Percentiles rank a stretch among this genome's conserved stretches.
Evolutionary conservation across 2,329 filamentous ascomycete species (phyloP).

Genomic region (Zymoseptoria ardabiliae): DNA sequence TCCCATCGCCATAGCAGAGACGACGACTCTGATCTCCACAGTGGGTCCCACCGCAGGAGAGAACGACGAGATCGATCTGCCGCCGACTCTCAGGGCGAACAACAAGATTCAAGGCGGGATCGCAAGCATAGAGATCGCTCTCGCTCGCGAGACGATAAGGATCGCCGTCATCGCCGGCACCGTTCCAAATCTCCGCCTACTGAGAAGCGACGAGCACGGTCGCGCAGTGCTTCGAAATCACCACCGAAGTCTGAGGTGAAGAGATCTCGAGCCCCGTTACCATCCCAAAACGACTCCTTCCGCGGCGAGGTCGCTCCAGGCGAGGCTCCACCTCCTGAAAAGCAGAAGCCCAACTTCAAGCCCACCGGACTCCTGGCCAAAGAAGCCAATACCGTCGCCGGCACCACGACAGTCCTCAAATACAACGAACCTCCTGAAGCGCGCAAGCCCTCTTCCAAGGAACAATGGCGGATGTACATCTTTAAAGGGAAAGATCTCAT

Average conservation of each 20-base stretch:
- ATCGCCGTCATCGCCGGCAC: conserved; percentile 14
- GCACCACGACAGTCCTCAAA: conserved; percentile 74
- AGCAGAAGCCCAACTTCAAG: conserved; percentile 83
- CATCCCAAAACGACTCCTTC: conserved; percentile 42
- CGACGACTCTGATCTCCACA: conserved; percentile 1
- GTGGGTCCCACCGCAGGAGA: conserved; percentile 4
- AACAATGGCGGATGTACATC: conserved; percentile 83
- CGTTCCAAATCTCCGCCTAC: conserved; percentile 23
- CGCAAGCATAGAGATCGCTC: conserved; percentile 15
- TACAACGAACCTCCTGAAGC: conserved; percentile 94
- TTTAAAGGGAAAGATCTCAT: conserved; percentile 76
- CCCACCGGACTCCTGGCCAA: conserved; percentile 76
- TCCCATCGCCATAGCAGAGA: conserved; percentile 5
- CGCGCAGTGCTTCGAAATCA: conserved; percentile 35
- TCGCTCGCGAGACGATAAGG: conserved; percentile 17
- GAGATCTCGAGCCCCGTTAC: conserved; percentile 37
- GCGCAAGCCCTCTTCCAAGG: conserved; percentile 70
- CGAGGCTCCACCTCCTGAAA: conserved; percentile 42
- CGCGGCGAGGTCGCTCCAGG: conserved; percentile 23
- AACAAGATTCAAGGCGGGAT: conserved; percentile 8
- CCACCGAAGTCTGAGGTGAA: conserved; percentile 36
- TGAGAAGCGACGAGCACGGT: conserved; percentile 29
- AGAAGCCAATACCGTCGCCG: conserved; percentile 75
- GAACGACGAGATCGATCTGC: conserved; percentile 9
- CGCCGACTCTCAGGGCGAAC: conserved; percentile 7